phyloP scores from a whole-genome alignment of 192 early-diverging fungal species.

The Chytriomyces sp. region DNA sequence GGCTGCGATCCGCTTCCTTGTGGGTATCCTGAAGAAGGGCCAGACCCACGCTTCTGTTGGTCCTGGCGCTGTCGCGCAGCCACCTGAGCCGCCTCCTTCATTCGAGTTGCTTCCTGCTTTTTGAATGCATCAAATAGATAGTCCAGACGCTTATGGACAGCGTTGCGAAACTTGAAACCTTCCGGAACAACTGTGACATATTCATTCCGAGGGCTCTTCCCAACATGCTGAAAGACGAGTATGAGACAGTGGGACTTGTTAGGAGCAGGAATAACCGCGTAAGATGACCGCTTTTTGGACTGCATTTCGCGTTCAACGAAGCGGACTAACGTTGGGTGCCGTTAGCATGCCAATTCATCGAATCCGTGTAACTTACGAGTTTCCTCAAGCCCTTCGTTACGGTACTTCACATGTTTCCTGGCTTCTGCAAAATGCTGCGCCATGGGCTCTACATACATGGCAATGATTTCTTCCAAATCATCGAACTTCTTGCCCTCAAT shows the following conservation, averaged over 20 bases:
- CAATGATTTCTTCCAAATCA: constrained; percentile 92
- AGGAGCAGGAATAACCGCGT: constrained; percentile 75
- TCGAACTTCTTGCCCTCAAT: constrained; percentile 71
- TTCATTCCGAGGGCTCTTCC: constrained; percentile 65
- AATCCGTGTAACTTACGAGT: constrained; percentile 61
- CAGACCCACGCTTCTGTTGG: neutral
- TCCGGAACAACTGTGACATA: constrained; percentile 76
- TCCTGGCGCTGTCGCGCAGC: neutral
- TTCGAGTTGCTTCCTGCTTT: constrained; percentile 39
- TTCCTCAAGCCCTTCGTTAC: constrained; percentile 56
- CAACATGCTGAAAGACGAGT: constrained; percentile 76
- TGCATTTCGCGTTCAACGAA: constrained; percentile 43
- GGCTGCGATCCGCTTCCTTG: constrained; percentile 1
- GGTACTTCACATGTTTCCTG: constrained; percentile 77
- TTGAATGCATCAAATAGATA: constrained; percentile 79
- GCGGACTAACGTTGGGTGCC: constrained; percentile 46
- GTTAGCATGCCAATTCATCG: constrained; percentile 43
- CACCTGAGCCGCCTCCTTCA: neutral
- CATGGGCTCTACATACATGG: constrained; percentile 86
- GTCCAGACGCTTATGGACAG: constrained; percentile 68
- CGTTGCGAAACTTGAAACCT: constrained; percentile 72
- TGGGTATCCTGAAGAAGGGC: too few relatives aligned
- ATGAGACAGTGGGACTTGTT: constrained; percentile 72
- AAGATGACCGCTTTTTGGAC: constrained; percentile 72
- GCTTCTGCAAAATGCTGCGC: constrained; percentile 69